Evolutionary conservation across 164 flowering plant species (phyloP).

Genomic region (Piper longum): DNA sequence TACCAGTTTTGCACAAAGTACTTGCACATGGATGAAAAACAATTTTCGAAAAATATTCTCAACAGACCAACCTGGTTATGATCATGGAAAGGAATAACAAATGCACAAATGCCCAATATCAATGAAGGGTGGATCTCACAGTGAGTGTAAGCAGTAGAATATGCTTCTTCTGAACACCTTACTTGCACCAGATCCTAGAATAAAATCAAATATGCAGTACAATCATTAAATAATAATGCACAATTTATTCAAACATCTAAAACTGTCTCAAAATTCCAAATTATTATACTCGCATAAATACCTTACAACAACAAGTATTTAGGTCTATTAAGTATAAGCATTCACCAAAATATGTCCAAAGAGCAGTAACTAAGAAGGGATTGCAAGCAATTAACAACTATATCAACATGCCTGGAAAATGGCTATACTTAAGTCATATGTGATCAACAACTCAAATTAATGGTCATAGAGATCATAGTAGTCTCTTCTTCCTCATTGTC

Average conservation of each 20-base stretch:
- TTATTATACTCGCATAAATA: too few species aligned
- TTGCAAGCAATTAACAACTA: too few species aligned
- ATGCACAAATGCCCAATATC: slow-evolving; percentile 97
- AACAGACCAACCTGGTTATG: slow-evolving; percentile 68
- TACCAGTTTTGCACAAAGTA: neutral
- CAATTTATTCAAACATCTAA: too few species aligned
- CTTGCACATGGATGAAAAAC: neutral
- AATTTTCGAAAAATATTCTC: too few species aligned
- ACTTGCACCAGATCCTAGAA: slow-evolving; percentile 72
- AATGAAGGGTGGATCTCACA: slow-evolving; percentile 98
- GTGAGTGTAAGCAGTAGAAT: slow-evolving; percentile 84
- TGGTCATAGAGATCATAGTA: slow-evolving; percentile 96
- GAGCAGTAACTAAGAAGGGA: too few species aligned
- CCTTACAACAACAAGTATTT: too few species aligned
- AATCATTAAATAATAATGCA: neutral
- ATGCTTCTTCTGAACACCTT: slow-evolving; percentile 79
- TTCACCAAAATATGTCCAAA: too few species aligned
- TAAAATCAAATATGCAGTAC: neutral
- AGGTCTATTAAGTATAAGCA: too few species aligned
- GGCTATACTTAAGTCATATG: too few species aligned
- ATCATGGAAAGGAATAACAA: slow-evolving; percentile 96
- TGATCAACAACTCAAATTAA: slow-evolving; percentile 39
- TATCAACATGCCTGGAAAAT: neutral
- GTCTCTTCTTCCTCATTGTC: slow-evolving; percentile 98
- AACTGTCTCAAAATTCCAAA: too few species aligned